Evolutionary conservation across 331 rosid species (phyloP).

Genomic region (Rhamnella rubrinervis): DNA sequence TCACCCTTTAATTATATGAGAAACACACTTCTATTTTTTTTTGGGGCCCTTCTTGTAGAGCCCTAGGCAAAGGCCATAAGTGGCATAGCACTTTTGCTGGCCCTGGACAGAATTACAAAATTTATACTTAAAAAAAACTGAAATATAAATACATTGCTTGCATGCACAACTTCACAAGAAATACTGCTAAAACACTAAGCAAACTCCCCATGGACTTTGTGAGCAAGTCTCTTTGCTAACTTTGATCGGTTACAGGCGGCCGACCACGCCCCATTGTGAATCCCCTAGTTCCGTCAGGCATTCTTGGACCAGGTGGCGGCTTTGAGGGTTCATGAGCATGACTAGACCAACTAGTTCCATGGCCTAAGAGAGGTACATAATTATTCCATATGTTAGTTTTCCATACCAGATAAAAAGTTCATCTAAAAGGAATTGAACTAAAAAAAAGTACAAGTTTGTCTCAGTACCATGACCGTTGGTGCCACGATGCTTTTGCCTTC

Average conservation of each 20-base stretch:
- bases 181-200: slow-evolving; percentile 18
- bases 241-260: slow-evolving; percentile 45
- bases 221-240: slow-evolving; percentile 26
- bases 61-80: too few species aligned
- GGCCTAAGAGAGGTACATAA: slow-evolving; percentile 46
- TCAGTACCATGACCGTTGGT: slow-evolving; percentile 70
- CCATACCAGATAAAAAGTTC: neutral
- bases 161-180: neutral
- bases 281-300: slow-evolving; percentile 98
- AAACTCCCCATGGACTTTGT: neutral
- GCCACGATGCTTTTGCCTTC: slow-evolving; percentile 63
- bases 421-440: neutral
- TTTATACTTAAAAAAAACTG: too few species aligned
- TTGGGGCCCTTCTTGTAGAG: too few species aligned
- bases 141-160: too few species aligned
- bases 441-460: neutral
- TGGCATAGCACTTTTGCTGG: too few species aligned
- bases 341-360: slow-evolving; percentile 56
- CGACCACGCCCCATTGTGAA: slow-evolving; percentile 94
- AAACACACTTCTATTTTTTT: too few species aligned
- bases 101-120: too few species aligned
- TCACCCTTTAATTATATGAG: too few species aligned
- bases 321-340: slow-evolving; percentile 61
- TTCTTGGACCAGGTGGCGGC: slow-evolving; percentile 96
- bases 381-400: neutral